A percentile compares a stretch with the other conserved stretches of the same genome.
These are phyloP conservation scores for Neofusicoccum ribis DNA, from an alignment of 2,329 filamentous ascomycete species.

Conservation along the genomic window DNA sequence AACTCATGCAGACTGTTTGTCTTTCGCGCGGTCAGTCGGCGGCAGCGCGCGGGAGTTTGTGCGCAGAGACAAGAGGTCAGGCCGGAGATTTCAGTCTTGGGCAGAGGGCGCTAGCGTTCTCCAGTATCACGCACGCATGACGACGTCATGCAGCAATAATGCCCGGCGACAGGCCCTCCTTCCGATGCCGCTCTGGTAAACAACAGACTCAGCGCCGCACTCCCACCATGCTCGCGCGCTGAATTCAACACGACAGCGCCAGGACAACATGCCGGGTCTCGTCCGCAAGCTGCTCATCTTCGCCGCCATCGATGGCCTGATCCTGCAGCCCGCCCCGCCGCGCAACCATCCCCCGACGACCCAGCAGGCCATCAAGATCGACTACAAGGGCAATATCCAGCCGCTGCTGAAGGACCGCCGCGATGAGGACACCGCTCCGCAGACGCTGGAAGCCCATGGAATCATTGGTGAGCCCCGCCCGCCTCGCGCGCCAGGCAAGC, in stretches of 20 bases:
- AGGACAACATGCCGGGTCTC: conserved; percentile 66
- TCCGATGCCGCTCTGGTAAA: conserved; percentile 16
- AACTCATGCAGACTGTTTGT: not conserved
- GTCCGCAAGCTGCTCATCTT: conserved; percentile 78
- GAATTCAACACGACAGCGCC: conserved; percentile 11
- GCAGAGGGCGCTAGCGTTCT: not conserved
- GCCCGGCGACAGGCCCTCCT: conserved; percentile 1
- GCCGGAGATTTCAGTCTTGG: not conserved
- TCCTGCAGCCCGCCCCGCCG: conserved; percentile 70
- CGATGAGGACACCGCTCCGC: conserved; percentile 38
- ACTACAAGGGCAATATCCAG: conserved; percentile 64
- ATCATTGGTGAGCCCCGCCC: conserved; percentile 54
- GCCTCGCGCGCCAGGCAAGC: not conserved
- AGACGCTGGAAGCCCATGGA: conserved; percentile 49
- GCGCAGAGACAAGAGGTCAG: conserved; percentile 3
- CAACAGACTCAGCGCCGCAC: not conserved
- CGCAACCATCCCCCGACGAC: conserved; percentile 55
- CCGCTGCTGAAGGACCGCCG: conserved; percentile 45
- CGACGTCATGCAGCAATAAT: conserved; percentile 9
- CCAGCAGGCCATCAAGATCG: conserved; percentile 63
- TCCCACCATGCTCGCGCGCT: conserved; percentile 1
- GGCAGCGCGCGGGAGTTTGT: not conserved
- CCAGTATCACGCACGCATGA: not conserved
- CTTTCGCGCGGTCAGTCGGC: not conserved
- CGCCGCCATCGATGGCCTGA: conserved; percentile 78